Percentiles rank a stretch among this genome's conserved stretches.
These are phyloP conservation scores for Penicillium rolfsii DNA, from an alignment of 2,329 filamentous ascomycete species.

Conservation along the genomic window DNA sequence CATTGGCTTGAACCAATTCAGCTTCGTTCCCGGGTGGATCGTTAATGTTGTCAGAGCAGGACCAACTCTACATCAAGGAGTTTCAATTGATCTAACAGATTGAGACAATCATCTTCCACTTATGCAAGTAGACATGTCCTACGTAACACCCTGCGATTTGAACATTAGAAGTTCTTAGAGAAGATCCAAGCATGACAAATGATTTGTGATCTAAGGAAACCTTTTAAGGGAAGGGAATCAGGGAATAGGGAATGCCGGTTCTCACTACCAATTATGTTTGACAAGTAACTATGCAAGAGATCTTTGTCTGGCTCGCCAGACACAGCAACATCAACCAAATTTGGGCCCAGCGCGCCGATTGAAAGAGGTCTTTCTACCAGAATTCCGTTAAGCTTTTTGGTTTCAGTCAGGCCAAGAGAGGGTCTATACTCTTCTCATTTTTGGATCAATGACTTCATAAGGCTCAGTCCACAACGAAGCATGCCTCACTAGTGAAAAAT, in stretches of 20 bases:
- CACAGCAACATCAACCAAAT: background rate
- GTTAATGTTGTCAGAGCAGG: background rate
- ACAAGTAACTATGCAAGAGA: slow-evolving; percentile 1
- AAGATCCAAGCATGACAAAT: background rate
- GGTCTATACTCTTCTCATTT: no score
- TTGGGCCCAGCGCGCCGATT: background rate
- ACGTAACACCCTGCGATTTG: background rate
- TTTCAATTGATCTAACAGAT: background rate
- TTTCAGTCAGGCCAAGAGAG: no score
- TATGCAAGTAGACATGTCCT: background rate
- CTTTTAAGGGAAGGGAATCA: slow-evolving; percentile 35
- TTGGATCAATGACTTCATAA: no score
- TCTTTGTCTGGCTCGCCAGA: background rate
- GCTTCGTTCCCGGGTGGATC: background rate
- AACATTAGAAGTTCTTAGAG: background rate
- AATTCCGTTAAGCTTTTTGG: no score
- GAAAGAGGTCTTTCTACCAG: no score
- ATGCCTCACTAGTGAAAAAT: no score
- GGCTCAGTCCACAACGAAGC: no score
- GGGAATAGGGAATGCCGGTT: slow-evolving; percentile 8
- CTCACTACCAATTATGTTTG: slow-evolving; percentile 4
- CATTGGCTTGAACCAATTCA: background rate
- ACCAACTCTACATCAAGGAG: background rate
- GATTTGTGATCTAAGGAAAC: slow-evolving; percentile 27
- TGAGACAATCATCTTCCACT: background rate